Percentiles rank a stretch among this genome's conserved stretches.
Evolutionary conservation across 192 early-diverging fungal species (phyloP).

Genomic region (Backusella morwellensis): DNA sequence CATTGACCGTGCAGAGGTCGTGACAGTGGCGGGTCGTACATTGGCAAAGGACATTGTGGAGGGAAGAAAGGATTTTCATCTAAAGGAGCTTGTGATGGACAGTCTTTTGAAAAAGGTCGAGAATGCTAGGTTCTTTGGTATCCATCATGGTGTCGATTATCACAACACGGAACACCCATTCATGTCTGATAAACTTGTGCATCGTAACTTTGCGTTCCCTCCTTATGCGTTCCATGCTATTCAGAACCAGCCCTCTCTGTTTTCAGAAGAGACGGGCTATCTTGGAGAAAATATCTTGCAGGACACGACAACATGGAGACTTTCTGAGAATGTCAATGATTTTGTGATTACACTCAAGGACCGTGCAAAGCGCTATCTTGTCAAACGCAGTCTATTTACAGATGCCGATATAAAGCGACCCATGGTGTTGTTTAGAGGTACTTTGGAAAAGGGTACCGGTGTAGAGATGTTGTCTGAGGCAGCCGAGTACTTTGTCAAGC

Average conservation of each 20-base stretch:
- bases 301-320: not conserved
- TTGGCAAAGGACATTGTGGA: conserved; percentile 55
- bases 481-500: conserved; percentile 27
- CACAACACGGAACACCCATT: conserved; percentile 35
- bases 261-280: not conserved
- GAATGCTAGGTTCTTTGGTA: conserved; percentile 46
- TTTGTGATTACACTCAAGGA: conserved; percentile 41
- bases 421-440: conserved; percentile 48
- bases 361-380: conserved; percentile 44
- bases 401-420: conserved; percentile 42
- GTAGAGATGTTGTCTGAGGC: conserved; percentile 13
- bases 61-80: conserved; percentile 47
- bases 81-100: conserved; percentile 54
- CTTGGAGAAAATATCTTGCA: not conserved
- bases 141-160: conserved; percentile 51
- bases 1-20: conserved; percentile 47
- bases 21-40: conserved; percentile 45
- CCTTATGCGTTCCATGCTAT: conserved; percentile 26
- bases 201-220: conserved; percentile 42
- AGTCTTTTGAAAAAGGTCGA: conserved; percentile 46
- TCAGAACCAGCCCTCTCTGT: not conserved
- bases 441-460: conserved; percentile 50
- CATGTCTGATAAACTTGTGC: conserved; percentile 31
- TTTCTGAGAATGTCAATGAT: conserved; percentile 9
- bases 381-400: conserved; percentile 36